A percentile compares a stretch with the other conserved stretches of the same genome.
These are phyloP conservation scores for Rosellinia necatrix DNA, from an alignment of 2,329 filamentous ascomycete species.

Conservation along the genomic window DNA sequence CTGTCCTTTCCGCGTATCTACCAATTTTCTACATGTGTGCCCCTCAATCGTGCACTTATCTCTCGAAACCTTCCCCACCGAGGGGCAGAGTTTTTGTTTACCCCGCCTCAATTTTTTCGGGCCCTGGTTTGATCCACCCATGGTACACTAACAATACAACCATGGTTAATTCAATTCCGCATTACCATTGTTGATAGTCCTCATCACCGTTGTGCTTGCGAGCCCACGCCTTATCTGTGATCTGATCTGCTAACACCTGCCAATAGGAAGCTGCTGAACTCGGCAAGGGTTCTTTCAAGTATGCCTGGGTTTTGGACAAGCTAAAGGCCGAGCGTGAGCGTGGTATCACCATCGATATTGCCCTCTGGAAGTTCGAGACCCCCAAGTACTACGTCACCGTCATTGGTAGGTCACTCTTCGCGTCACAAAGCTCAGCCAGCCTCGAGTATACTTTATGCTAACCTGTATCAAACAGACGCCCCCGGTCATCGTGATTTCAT, in stretches of 20 bases:
- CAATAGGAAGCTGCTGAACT: slow-evolving; percentile 94
- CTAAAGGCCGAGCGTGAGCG: slow-evolving; percentile 99
- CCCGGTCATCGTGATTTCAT: slow-evolving; percentile 99
- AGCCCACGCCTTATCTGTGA: not conserved
- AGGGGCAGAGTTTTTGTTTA: slow-evolving; percentile 39
- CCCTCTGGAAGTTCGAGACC: slow-evolving; percentile 99
- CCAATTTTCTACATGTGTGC: slow-evolving; percentile 8
- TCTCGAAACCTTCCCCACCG: slow-evolving; percentile 30
- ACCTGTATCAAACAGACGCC: slow-evolving; percentile 65
- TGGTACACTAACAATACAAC: not conserved
- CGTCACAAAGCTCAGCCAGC: not conserved
- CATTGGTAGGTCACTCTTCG: slow-evolving; percentile 69
- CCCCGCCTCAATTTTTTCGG: slow-evolving; percentile 35
- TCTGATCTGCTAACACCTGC: slow-evolving; percentile 13
- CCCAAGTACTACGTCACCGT: slow-evolving; percentile 97
- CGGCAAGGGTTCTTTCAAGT: slow-evolving; percentile 99
- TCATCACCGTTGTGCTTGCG: not conserved
- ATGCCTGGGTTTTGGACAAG: slow-evolving; percentile 99
- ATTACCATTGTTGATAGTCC: not conserved
- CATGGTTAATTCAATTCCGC: not conserved
- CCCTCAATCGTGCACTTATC: slow-evolving; percentile 8
- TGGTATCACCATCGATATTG: slow-evolving; percentile 99
- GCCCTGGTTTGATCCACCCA: not conserved
- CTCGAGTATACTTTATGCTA: slow-evolving; percentile 17
- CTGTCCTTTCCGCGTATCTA: too few species aligned